Percentiles rank a stretch among this genome's conserved stretches.
These are phyloP conservation scores for Porpolomopsis calyptriformis DNA, from an alignment of 768 basidiomycete species.

Conservation along the genomic window DNA sequence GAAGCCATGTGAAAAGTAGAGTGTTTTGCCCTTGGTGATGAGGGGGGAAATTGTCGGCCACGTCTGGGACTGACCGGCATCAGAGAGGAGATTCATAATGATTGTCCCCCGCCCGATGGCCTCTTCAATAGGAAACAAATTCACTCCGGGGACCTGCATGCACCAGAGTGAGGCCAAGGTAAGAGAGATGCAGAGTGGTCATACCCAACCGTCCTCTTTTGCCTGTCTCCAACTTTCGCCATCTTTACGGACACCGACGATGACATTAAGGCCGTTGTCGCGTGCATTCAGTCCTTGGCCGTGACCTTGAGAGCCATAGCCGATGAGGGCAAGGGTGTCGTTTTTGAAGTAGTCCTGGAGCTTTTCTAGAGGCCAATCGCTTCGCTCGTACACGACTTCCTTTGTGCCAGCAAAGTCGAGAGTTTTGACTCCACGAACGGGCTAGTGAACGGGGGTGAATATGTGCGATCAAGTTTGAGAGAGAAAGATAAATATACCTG, in stretches of 20 bases:
- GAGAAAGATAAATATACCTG: constrained; percentile 18
- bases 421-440: constrained; percentile 79
- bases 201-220: constrained; percentile 88
- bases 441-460: constrained; percentile 22
- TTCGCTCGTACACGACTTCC: constrained; percentile 89
- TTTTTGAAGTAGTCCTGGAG: constrained; percentile 99
- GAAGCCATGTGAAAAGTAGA: constrained; percentile 99
- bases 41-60: constrained; percentile 85
- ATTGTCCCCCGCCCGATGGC: constrained; percentile 93
- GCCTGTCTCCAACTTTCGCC: constrained; percentile 98
- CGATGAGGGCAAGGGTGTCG: constrained; percentile 97
- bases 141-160: constrained; percentile 82
- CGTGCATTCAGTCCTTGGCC: constrained; percentile 98
- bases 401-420: constrained; percentile 93
- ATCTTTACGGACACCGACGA: constrained; percentile 94
- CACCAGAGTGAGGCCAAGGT: constrained; percentile 1
- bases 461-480: background rate
- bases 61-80: constrained; percentile 96
- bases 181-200: constrained; percentile 14
- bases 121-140: constrained; percentile 96
- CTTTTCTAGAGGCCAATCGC: constrained; percentile 96
- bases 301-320: constrained; percentile 98
- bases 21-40: constrained; percentile 99
- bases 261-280: constrained; percentile 97
- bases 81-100: constrained; percentile 99